phyloP scores from a whole-genome alignment of 306 rosid species.

The Elaeagnus macrophylla region DNA sequence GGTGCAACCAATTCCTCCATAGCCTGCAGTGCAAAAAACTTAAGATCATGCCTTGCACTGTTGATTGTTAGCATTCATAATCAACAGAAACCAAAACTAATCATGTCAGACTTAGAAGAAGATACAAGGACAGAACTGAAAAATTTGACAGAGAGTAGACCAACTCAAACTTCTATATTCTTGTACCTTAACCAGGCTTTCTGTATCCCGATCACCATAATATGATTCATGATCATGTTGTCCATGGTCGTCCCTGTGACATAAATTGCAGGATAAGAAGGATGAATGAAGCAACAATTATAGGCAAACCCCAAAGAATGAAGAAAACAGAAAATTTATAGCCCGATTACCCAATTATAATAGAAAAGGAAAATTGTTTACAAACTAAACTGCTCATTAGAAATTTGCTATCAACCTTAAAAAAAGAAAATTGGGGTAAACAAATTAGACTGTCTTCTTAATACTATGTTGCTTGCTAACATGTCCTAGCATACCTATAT shows the following conservation, averaged over 20 bases:
- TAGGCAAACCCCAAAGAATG: neutral
- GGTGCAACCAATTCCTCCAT: conserved; percentile 64
- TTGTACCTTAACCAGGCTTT: conserved; percentile 74
- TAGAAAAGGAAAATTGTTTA: too few relatives aligned
- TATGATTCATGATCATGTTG: conserved; percentile 96
- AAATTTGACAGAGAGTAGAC: conserved; percentile 12
- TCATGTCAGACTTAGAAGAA: conserved; percentile 1
- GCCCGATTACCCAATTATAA: too few relatives aligned
- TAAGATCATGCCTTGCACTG: conserved; percentile 21
- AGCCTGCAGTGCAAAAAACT: conserved; percentile 37
- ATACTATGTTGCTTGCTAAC: too few relatives aligned
- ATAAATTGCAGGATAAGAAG: conserved; percentile 15
- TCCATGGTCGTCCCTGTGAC: conserved; percentile 74
- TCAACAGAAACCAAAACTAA: conserved; percentile 6
- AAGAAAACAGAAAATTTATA: neutral
- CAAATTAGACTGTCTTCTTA: too few relatives aligned
- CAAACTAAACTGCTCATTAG: too few relatives aligned
- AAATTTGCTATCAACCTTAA: too few relatives aligned
- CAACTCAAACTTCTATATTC: conserved; percentile 13
- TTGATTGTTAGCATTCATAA: conserved; percentile 12
- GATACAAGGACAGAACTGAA: neutral
- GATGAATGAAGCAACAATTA: neutral
- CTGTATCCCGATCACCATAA: conserved; percentile 91
- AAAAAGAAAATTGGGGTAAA: too few relatives aligned
- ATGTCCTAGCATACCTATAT: too few relatives aligned